These are phyloP conservation scores for Allium cepa DNA, from an alignment of 106 monocot species.

Conservation along the genomic window DNA sequence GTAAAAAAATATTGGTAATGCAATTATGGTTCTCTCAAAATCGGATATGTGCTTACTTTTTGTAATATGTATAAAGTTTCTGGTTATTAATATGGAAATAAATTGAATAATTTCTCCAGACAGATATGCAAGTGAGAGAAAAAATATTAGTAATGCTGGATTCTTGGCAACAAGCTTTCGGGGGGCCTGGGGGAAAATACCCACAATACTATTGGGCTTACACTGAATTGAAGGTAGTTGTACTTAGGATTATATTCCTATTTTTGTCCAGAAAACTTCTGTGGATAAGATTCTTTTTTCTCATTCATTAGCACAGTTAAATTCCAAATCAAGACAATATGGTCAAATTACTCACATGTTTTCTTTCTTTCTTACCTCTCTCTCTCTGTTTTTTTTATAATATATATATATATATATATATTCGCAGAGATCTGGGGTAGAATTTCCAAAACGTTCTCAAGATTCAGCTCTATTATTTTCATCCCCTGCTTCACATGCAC, in stretches of 20 bases:
- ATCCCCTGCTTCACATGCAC: constrained; percentile 15
- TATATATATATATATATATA: neutral
- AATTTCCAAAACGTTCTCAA: constrained; percentile 58
- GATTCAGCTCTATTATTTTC: constrained; percentile 72
- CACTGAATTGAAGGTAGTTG: constrained; percentile 61
- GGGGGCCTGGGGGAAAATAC: constrained; percentile 73
- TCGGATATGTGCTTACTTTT: no score
- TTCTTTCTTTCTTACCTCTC: no score
- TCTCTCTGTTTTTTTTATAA: no score
- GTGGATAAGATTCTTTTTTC: neutral
- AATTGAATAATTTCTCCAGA: constrained; percentile 19
- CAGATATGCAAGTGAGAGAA: constrained; percentile 82
- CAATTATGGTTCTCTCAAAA: no score
- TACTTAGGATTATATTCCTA: neutral
- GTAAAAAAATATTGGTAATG: no score
- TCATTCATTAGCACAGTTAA: neutral
- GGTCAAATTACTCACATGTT: no score
- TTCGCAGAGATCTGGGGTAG: constrained; percentile 59
- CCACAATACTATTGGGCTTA: constrained; percentile 87
- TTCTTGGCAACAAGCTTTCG: constrained; percentile 95
- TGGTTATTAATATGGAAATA: neutral
- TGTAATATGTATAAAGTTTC: neutral
- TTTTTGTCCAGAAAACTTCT: neutral
- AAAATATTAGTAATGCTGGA: constrained; percentile 79
- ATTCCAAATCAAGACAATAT: neutral